These are phyloP conservation scores for Crithidia thermophila DNA, from an alignment of 208 protist genomes.

Conservation along the genomic window DNA sequence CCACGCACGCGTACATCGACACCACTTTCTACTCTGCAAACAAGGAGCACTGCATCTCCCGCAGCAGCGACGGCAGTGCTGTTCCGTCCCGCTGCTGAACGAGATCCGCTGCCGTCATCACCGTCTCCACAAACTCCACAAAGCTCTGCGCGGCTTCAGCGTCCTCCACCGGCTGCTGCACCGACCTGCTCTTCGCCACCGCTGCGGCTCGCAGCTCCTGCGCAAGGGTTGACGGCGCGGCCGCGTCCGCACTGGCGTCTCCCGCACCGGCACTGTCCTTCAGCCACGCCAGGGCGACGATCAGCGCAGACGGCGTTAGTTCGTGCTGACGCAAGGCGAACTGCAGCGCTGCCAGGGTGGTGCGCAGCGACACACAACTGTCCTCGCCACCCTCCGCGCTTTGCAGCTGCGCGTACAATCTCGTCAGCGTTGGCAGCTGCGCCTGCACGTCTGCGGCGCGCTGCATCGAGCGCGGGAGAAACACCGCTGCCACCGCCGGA, in stretches of 20 bases:
- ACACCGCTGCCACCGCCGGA: constrained; percentile 13
- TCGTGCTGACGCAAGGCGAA: not conserved
- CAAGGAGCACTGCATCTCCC: constrained; percentile 12
- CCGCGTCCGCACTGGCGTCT: not conserved
- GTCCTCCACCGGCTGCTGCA: constrained; percentile 26
- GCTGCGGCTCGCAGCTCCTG: constrained; percentile 18
- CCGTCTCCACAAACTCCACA: constrained; percentile 80
- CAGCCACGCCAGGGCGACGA: constrained; percentile 28
- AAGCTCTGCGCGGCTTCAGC: constrained; percentile 54
- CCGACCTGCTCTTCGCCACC: constrained; percentile 12
- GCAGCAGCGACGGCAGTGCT: constrained; percentile 7
- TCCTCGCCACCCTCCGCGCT: constrained; percentile 17
- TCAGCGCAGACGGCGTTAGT: constrained; percentile 13
- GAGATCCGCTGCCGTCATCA: constrained; percentile 42
- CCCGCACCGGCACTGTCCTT: not conserved
- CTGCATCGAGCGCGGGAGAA: constrained; percentile 45
- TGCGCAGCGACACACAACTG: constrained; percentile 24
- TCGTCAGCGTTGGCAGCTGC: constrained; percentile 26
- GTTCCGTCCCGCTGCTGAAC: constrained; percentile 8
- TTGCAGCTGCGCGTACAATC: constrained; percentile 34
- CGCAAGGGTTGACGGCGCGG: constrained; percentile 4
- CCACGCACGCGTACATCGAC: not conserved
- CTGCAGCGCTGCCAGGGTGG: constrained; percentile 14
- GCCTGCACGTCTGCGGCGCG: constrained; percentile 29
- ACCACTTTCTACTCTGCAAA: constrained; percentile 4